phyloP scores from a whole-genome alignment of 2,329 filamentous ascomycete species.

The Drechslerella stenobrocha region DNA sequence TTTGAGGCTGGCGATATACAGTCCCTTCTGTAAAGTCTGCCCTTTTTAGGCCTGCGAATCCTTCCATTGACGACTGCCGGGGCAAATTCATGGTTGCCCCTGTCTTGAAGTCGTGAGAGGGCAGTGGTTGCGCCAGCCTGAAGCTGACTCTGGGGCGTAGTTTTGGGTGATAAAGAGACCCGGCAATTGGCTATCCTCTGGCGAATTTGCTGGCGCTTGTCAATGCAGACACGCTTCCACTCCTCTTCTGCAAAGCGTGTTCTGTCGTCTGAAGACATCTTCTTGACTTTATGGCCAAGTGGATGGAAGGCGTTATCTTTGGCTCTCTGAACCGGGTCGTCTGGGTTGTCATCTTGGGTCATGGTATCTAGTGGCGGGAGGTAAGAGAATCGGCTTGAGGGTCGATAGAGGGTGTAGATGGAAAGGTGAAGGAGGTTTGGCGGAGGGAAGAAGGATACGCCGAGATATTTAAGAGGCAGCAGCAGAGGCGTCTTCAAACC shows the following conservation, averaged over 20 bases:
- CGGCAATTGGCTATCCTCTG: background rate
- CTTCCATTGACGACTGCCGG: background rate
- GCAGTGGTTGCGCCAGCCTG: too few species aligned
- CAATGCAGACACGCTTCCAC: background rate
- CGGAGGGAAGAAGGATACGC: too few species aligned
- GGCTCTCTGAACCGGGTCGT: background rate
- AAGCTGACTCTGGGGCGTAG: background rate
- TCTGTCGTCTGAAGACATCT: background rate
- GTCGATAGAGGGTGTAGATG: too few species aligned
- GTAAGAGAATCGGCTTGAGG: too few species aligned
- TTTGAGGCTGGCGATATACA: background rate
- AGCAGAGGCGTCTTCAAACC: too few species aligned
- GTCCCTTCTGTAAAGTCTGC: background rate
- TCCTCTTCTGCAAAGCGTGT: background rate
- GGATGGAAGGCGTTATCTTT: conserved; percentile 1
- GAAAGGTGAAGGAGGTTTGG: too few species aligned
- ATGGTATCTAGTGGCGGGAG: too few species aligned
- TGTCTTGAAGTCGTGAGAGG: background rate
- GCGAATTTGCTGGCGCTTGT: background rate
- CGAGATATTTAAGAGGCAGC: too few species aligned
- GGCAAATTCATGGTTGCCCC: background rate
- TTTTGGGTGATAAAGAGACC: background rate
- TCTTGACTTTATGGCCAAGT: background rate
- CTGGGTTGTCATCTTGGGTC: background rate
- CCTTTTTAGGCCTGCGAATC: background rate